These are phyloP conservation scores for Elymus sibiricus DNA, from an alignment of 176 grass and related monocot species.

Conservation along the genomic window DNA sequence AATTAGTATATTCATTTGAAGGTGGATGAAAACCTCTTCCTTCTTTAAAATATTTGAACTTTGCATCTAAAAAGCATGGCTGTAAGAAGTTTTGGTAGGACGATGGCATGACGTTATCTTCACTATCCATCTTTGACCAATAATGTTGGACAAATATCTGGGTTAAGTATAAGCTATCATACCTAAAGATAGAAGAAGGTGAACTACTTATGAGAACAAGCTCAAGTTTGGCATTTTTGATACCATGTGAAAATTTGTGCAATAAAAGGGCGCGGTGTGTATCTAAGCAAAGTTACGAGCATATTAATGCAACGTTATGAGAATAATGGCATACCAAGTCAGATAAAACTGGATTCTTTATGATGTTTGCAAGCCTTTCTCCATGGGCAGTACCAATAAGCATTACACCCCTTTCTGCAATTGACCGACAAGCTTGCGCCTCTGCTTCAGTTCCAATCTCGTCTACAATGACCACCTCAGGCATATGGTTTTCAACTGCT, in stretches of 20 bases:
- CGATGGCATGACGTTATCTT: no score
- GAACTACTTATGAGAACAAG: neutral
- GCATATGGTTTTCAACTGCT: constrained; percentile 99
- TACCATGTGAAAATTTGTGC: neutral
- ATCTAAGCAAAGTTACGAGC: constrained; percentile 3
- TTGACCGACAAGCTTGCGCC: constrained; percentile 86
- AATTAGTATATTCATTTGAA: constrained; percentile 7
- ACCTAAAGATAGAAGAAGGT: neutral
- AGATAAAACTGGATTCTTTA: constrained; percentile 91
- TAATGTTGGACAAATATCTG: neutral
- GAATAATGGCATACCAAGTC: constrained; percentile 67
- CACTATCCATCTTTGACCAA: neutral
- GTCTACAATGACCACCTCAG: constrained; percentile 94
- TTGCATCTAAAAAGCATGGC: neutral
- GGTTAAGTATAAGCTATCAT: neutral
- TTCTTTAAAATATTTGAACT: constrained; percentile 10
- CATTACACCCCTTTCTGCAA: constrained; percentile 97
- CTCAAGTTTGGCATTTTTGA: neutral
- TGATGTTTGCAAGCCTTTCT: constrained; percentile 78
- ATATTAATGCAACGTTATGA: neutral
- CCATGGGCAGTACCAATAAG: constrained; percentile 98
- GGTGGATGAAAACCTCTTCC: neutral
- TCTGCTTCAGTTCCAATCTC: constrained; percentile 97
- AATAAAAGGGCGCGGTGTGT: neutral
- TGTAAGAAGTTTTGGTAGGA: neutral